Evolutionary conservation across 139 green algal species (phyloP), one percentile per base, ranked within the genome.

Genomic region (Asterochloris sp.): DNA sequence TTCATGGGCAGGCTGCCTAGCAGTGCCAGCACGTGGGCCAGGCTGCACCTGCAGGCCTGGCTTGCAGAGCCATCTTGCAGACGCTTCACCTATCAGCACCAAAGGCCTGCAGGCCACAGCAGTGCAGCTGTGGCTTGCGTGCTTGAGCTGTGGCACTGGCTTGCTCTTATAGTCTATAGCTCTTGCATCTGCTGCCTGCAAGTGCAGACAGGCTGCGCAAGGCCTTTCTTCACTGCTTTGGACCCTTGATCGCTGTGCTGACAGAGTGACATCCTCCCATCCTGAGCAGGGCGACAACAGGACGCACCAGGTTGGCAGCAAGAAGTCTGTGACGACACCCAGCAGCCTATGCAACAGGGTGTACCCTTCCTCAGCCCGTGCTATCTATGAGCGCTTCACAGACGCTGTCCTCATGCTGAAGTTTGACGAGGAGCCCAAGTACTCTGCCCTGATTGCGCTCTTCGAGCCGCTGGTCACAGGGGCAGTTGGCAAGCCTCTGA

Each of bases 371-470:
- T 54, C 38, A 54, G 23, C 76, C 11, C 76, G 60, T 9, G 76
- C 73, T 2, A 89, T 92, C 0, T 99, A 98, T 84, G 86, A 93
- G 63, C 87, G 91, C 82, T 98, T 98, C 87, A 94, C 92, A 14
- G 95, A 98, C 84, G 88, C 88, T 23, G 96, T 98, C 17, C 89
- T 99, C 27, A 97, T 95, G 86, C 87, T 99, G 75, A 97, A 97
- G 85, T 99, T 98, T 86, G 94, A 98, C 78, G 96, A 99, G 90
- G 94, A 98, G 86, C 96, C 96, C 0, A 93, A 94, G 80, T 98
- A 98, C 82, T 90, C 90, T 23, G 86, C 86, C 9, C 94, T 92
- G 86, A 94, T 97, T 74, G 88, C 89, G 62, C 89, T 99, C 60
- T 99, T 99, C 82, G 92, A 97, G 87, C 92, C 91, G 54, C 89